phyloP scores from a whole-genome alignment of 148 eudicot genomes.

The Silene latifolia region DNA sequence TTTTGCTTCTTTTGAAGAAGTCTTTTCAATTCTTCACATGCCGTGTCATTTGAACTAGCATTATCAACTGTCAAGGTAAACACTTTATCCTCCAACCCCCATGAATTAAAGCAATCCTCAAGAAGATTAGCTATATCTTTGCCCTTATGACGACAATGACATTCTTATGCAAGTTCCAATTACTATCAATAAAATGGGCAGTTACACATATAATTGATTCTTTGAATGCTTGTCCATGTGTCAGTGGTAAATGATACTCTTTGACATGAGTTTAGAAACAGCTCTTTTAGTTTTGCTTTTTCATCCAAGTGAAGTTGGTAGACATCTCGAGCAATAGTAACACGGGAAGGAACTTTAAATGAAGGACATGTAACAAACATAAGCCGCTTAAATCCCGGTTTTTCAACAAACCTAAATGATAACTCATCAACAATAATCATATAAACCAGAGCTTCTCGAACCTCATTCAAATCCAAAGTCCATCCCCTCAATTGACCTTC shows the following conservation, averaged over 20 bases:
- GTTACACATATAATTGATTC: slow-evolving; percentile 6
- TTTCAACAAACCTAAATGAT: not conserved
- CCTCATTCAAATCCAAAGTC: not conserved
- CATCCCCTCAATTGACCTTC: not conserved
- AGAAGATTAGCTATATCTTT: not conserved
- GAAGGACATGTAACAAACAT: not conserved
- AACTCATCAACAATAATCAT: not conserved
- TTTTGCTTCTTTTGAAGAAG: not conserved
- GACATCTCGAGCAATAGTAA: slow-evolving; percentile 9
- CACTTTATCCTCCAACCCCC: slow-evolving; percentile 12
- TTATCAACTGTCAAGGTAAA: slow-evolving; percentile 11
- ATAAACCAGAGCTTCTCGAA: not conserved
- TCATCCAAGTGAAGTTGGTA: not conserved
- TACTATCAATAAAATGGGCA: slow-evolving; percentile 1
- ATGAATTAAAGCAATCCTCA: slow-evolving; percentile 12
- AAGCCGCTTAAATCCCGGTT: not conserved
- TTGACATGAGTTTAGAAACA: not conserved
- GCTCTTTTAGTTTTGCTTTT: not conserved
- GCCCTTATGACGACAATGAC: not conserved
- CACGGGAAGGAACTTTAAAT: slow-evolving; percentile 2
- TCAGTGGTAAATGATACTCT: slow-evolving; percentile 3
- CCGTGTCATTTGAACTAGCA: slow-evolving; percentile 13
- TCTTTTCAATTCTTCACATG: not conserved
- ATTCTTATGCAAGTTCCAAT: not conserved
- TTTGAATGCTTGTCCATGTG: slow-evolving; percentile 9